Percentiles rank a stretch among this genome's conserved stretches.
Conservation (phyloP, 768 basidiomycete genomes). For the Termitomyces sp. region DNA sequence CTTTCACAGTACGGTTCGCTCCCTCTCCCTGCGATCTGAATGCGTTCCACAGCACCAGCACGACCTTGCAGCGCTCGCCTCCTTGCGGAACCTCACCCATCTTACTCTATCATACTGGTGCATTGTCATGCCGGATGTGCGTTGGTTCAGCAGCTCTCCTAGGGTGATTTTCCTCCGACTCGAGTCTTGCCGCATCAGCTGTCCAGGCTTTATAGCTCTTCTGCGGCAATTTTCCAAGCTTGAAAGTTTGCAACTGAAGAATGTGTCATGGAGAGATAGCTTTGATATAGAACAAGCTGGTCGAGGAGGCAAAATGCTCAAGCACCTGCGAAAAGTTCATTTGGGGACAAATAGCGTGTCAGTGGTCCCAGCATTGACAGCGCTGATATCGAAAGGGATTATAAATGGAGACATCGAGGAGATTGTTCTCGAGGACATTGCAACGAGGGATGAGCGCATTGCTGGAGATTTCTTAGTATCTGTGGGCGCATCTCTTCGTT, state of each 20-base stretch:
- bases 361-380: conserved; percentile 2
- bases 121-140: conserved; percentile 3
- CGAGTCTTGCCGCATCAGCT: conserved; percentile 2
- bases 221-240: background rate
- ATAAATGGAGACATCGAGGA: conserved; percentile 1
- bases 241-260: background rate
- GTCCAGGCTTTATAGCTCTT: conserved; percentile 1
- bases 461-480: conserved; percentile 1
- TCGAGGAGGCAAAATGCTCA: background rate
- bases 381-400: background rate
- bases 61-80: background rate
- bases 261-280: conserved; percentile 5
- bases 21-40: conserved; percentile 1
- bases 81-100: conserved; percentile 1
- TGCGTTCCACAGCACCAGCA: background rate
- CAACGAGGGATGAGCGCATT: background rate
- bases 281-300: conserved; percentile 1
- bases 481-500: conserved; percentile 1
- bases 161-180: conserved; percentile 1
- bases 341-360: conserved; percentile 3
- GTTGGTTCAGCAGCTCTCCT: conserved; percentile 4
- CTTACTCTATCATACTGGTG: conserved; percentile 1
- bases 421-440: conserved; percentile 4
- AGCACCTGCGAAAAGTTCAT: conserved; percentile 5
- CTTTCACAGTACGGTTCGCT: conserved; percentile 1